Evolutionary conservation across 495 filamentous ascomycete genomes (phyloP), one percentile per base, ranked within the genome.

Genomic region (Penicillium simplicissimum): DNA sequence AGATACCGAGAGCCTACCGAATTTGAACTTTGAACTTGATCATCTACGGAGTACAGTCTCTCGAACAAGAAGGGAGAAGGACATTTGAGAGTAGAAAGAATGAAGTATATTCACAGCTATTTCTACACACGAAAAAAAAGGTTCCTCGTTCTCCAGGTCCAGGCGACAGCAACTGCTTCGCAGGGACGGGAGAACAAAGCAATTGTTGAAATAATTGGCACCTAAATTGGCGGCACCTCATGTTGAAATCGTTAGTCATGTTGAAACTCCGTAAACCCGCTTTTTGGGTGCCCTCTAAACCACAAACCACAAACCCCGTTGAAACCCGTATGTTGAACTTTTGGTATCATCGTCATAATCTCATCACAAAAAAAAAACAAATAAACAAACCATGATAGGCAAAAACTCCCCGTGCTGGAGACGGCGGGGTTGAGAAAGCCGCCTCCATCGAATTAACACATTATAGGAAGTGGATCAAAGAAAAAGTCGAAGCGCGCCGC

Each of bases 191-290:
- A 64, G 67, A 66, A 55, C 49, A 71, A 60, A 69, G 53, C 36
- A 67, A 71, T 67, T 67, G 66, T 67, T 71, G 67, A 71, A 74
- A 74, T 65, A 61, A 66, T 71, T 56, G 65, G 69, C 74, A 70
- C 65, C 69, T 66, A 57, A 60, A 66, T 64, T 64, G 78, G 80
- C 75, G 81, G 57, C 57, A 66, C 82, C 82, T 31, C 77, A 84
- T 83, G 78, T 83, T 83, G 79, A 85, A 81, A 85, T 85, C 82
- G 83, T 84, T 73, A 78, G 67, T 70, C 55, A 80, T 84, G 79
- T 83, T 82, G 78, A 83, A 82, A 74, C 81, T 76, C 75, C 74
- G 69, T 72, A 67, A 67, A 69, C 74, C 76, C 74, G 70, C 68
- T 72, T 77, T 55, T 79, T 78, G 77, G 23, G 72, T 77, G 74